A percentile compares a stretch with the other conserved stretches of the same genome.
Evolutionary conservation across 208 protist genomes (phyloP).

Genomic region (Trypanosomatidae sp.): DNA sequence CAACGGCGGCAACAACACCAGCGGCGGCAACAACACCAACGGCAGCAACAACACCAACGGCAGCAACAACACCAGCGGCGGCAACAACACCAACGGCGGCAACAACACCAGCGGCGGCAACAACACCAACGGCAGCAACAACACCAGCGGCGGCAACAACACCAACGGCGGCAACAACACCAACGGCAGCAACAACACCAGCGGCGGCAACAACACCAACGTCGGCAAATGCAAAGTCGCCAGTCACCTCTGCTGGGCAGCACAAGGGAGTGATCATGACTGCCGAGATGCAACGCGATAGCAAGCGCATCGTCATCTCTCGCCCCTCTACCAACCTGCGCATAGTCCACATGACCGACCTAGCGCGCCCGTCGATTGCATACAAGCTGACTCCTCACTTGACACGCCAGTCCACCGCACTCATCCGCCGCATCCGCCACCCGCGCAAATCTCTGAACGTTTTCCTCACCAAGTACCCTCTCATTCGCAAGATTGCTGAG

Average conservation of each 20-base stretch:
- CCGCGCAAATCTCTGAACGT: constrained; percentile 68
- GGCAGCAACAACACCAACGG: too few species aligned
- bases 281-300: constrained; percentile 11
- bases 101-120: too few species aligned
- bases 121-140: too few species aligned
- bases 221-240: not conserved
- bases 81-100: too few species aligned
- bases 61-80: too few species aligned
- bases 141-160: too few species aligned
- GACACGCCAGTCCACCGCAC: constrained; percentile 19
- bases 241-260: not conserved
- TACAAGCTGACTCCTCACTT: constrained; percentile 43
- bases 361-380: constrained; percentile 36
- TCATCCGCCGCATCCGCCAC: constrained; percentile 36
- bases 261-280: constrained; percentile 7
- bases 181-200: not conserved
- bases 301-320: constrained; percentile 20
- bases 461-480: constrained; percentile 80
- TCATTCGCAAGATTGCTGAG: constrained; percentile 73
- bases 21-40: too few species aligned
- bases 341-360: constrained; percentile 34
- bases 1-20: too few species aligned
- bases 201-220: not conserved
- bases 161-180: too few species aligned
- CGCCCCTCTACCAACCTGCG: constrained; percentile 21